A percentile compares a stretch with the other conserved stretches of the same genome.
These are phyloP conservation scores for Colletotrichum tabaci DNA, from an alignment of 2,329 filamentous ascomycete genomes.

Conservation along the genomic window DNA sequence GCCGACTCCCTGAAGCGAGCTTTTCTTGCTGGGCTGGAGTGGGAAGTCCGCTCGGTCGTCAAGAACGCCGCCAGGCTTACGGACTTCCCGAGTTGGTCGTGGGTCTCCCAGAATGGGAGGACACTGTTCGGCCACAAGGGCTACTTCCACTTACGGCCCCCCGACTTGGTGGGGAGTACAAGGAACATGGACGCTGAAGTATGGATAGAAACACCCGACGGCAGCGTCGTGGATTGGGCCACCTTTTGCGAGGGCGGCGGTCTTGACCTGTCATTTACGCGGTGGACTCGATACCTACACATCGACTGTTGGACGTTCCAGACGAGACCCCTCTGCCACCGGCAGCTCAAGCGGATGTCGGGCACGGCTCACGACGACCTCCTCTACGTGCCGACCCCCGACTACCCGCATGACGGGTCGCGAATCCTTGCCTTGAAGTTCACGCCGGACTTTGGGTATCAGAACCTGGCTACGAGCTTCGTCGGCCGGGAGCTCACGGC, in stretches of 20 bases:
- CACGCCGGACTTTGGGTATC: constrained; percentile 5
- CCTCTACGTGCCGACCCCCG: background rate
- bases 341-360: background rate
- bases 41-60: background rate
- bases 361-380: background rate
- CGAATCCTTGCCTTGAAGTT: background rate
- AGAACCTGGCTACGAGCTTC: background rate
- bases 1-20: background rate
- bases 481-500: background rate
- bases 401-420: background rate
- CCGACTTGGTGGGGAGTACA: background rate
- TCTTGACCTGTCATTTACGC: background rate
- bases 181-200: constrained; percentile 7
- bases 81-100: constrained; percentile 20
- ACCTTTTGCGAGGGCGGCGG: background rate
- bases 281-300: constrained; percentile 13
- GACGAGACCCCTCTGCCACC: background rate
- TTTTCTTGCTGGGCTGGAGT: constrained; percentile 13
- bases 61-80: background rate
- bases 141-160: constrained; percentile 9
- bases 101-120: constrained; percentile 7
- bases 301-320: constrained; percentile 17
- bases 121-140: background rate
- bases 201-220: background rate
- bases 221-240: background rate